These are phyloP conservation scores for Phoma sp. DNA, from an alignment of 2,329 filamentous ascomycete genomes.

Conservation along the genomic window DNA sequence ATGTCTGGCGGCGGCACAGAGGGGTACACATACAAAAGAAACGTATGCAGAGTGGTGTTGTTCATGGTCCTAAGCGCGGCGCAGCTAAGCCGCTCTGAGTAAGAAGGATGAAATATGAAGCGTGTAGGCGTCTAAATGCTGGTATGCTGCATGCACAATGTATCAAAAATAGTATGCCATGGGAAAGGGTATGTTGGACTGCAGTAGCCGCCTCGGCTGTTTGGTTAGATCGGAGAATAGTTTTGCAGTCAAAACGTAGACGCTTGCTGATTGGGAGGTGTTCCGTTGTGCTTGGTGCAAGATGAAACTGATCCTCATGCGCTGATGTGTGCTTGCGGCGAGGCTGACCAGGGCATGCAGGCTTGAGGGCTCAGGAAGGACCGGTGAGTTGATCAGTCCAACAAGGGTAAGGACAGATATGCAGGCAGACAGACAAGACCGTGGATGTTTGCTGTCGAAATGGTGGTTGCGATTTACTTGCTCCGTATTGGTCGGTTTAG, in stretches of 20 bases:
- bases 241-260: slow-evolving; percentile 20
- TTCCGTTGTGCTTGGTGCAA: slow-evolving; percentile 29
- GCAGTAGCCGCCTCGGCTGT: slow-evolving; percentile 35
- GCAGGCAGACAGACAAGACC: slow-evolving; percentile 26
- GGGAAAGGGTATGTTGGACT: slow-evolving; percentile 27
- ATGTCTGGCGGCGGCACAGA: slow-evolving; percentile 22
- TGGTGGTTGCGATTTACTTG: slow-evolving; percentile 16
- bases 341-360: slow-evolving; percentile 41
- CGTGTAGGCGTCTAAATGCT: slow-evolving; percentile 38
- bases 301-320: slow-evolving; percentile 38
- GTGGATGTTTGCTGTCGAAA: slow-evolving; percentile 14
- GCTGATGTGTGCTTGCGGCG: slow-evolving; percentile 35
- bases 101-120: slow-evolving; percentile 34
- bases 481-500: slow-evolving; percentile 44
- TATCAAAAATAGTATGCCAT: slow-evolving; percentile 45
- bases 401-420: slow-evolving; percentile 29
- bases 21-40: slow-evolving; percentile 53
- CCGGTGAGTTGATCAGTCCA: slow-evolving; percentile 13
- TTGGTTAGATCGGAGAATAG: slow-evolving; percentile 28
- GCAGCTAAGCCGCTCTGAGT: slow-evolving; percentile 38
- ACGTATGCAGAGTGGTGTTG: slow-evolving; percentile 71
- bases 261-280: slow-evolving; percentile 31
- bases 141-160: slow-evolving; percentile 19
- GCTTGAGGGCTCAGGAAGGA: slow-evolving; percentile 20
- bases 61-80: slow-evolving; percentile 41